Evolutionary conservation across 441 rosid genomes (phyloP), one percentile per base, ranked within the genome.

Genomic region (Euphorbia schlechtendalii): DNA sequence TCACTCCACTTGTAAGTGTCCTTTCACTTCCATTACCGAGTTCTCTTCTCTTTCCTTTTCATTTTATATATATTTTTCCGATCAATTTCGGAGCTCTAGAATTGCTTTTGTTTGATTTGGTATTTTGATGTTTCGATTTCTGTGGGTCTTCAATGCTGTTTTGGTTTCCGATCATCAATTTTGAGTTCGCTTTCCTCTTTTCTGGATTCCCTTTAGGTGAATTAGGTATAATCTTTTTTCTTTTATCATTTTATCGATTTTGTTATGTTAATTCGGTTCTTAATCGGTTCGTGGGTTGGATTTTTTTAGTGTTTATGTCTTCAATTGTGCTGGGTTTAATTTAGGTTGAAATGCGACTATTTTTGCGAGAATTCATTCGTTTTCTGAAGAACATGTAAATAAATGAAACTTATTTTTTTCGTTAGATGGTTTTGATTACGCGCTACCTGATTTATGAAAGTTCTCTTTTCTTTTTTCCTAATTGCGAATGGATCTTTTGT

Each of bases 1-100:
- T 38, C 57, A 46, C 49, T 67, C 27, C 13, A 45, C 8, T 5
- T 57, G 70, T 59, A 67, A 22, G 70, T 32, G 48, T 24, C 64
- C 57, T 48, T 59, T 58, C 20, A 17, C 12, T 36, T 58, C 36
- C 8, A 8, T 53, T 53, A 9, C 30, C 15, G 24, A 15, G 21
- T 46, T 13, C 1, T 34, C 27, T 22, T n/a, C 13, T 12, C 9
- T 40, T 40, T 40, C 11, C 45, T 40, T 40, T 8, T n/a, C n/a
- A n/a, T 8, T 40, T 40, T 40, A 40, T 40, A 12, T 8, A 1
- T 5, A 40, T 40, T 18, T 0, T 18, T 27, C 3, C 0, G 3
- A 20, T 13, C 15, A 0, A 46, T 3, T 64, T 64, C 8, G 45
- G 34, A 46, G 27, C 27, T 0, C 25, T 6, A 12, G 13, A 28